Evolutionary conservation across 306 rosid species (phyloP).

Genomic region (Medicago ruthenica): DNA sequence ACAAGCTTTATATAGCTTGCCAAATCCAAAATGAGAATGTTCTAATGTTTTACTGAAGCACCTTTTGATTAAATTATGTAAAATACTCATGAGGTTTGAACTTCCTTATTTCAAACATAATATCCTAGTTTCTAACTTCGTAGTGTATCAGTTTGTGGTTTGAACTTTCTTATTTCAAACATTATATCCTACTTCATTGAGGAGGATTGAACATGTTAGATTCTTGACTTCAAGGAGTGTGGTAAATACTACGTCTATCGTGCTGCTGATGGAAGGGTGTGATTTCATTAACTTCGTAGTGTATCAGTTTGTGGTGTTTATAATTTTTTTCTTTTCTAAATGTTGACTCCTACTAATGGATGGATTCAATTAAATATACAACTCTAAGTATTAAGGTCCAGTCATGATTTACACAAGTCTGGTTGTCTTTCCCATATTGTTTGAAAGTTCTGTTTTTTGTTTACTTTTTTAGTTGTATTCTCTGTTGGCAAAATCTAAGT

Average conservation of each 20-base stretch:
- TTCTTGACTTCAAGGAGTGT: neutral
- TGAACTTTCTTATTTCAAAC: slow-evolving; percentile 5
- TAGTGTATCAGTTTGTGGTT: no score
- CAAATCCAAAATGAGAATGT: neutral
- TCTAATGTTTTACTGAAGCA: neutral
- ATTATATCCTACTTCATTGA: neutral
- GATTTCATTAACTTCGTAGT: neutral
- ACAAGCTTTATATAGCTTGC: neutral
- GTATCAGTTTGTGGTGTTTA: neutral
- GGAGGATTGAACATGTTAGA: neutral
- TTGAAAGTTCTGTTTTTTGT: neutral
- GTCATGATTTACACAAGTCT: slow-evolving; percentile 6
- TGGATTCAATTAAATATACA: neutral
- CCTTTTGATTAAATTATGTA: neutral
- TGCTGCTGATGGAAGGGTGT: neutral
- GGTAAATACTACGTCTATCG: neutral
- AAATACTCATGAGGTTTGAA: no score
- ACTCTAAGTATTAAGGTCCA: neutral
- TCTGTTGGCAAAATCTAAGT: slow-evolving; percentile 33
- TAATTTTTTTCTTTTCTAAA: neutral
- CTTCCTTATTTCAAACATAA: slow-evolving; percentile 6
- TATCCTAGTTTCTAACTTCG: neutral
- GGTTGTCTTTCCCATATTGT: neutral
- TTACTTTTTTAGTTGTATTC: neutral
- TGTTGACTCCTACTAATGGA: neutral